Evolutionary conservation across 805 yeast species (phyloP), one percentile per base, ranked within the genome.

Genomic region (Schizosaccharomyces osmophilus): DNA sequence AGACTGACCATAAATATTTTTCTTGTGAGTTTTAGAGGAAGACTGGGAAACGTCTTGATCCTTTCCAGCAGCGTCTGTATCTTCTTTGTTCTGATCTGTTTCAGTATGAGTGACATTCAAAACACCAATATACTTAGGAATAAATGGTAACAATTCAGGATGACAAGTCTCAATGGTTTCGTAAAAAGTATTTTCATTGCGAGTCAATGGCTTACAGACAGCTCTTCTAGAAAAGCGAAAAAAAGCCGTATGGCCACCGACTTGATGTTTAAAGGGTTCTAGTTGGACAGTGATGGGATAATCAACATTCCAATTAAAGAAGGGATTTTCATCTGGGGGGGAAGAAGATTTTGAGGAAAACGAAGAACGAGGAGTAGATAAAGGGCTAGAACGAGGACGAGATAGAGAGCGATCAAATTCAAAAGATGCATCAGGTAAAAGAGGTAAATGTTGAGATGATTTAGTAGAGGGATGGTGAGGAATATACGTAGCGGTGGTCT

Each of bases 171-270:
- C 97, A 58, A 93, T 83, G 4, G 83, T 81, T 70, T 93, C 98
- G 71, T 93, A 93, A 84, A 95, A 89, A 64, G 76, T 73, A 72
- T 93, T 87, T 69, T 93, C 99, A 62, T 95, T 77, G 67, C 86
- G 87, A 63, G 88, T 87, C 63, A 94, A 75, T 0, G 93, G 93
- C 71, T 93, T 93, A 71, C 97, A 93, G 19, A 93, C 95, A 0
- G 97, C 97, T 63, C 86, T 77, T 66, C 82, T 85, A 4, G 95
- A 84, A 69, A 93, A 93, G 65, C 90, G 79, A 73, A 90, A 93
- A 43, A 93, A 88, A 1, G 97, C 97, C 0, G 97, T 90, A 70
- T 93, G 99, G 0, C 99, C 99, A 6, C 99, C 99, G 26, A 93
- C 66, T 69, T 86, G 88, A 69, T 93, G 88, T 62, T 83, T 82